These are phyloP conservation scores for Russula ochroleuca DNA, from an alignment of 768 basidiomycete species.

Conservation along the genomic window DNA sequence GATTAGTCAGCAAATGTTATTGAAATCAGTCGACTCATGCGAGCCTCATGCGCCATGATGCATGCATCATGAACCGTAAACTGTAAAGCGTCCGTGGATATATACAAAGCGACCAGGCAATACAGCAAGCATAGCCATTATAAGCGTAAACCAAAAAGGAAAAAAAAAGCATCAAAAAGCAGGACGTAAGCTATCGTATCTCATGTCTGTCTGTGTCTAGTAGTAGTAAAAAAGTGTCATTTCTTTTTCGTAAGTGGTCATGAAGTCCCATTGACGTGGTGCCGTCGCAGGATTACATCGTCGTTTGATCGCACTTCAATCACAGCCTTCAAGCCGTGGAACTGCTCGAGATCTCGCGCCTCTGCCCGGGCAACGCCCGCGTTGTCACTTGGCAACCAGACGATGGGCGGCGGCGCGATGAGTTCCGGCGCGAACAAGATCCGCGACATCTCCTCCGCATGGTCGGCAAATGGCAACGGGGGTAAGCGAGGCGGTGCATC, in stretches of 20 bases:
- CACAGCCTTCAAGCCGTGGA: conserved; percentile 66
- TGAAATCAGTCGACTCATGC: not conserved
- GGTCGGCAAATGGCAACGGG: conserved; percentile 63
- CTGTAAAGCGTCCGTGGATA: not conserved
- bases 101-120: not conserved
- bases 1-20: conserved; percentile 4
- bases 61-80: not conserved
- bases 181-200: conserved; percentile 22
- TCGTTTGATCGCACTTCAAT: conserved; percentile 58
- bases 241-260: not conserved
- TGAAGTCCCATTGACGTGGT: conserved; percentile 21
- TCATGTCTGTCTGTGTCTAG: not conserved
- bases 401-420: conserved; percentile 69
- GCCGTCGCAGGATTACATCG: conserved; percentile 44
- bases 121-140: conserved; percentile 6
- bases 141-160: not conserved
- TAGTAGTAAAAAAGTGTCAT: not conserved
- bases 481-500: conserved; percentile 73
- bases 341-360: conserved; percentile 69
- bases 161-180: conserved; percentile 1
- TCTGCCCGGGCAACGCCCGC: conserved; percentile 71
- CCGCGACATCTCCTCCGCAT: conserved; percentile 71
- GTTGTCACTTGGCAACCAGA: conserved; percentile 81
- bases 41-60: too few relatives aligned
- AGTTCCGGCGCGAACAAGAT: conserved; percentile 81